Percentiles rank a stretch among this genome's conserved stretches.
Evolutionary conservation across 768 basidiomycete genomes (phyloP).

Genomic region (Udeniomyces megalosporus): DNA sequence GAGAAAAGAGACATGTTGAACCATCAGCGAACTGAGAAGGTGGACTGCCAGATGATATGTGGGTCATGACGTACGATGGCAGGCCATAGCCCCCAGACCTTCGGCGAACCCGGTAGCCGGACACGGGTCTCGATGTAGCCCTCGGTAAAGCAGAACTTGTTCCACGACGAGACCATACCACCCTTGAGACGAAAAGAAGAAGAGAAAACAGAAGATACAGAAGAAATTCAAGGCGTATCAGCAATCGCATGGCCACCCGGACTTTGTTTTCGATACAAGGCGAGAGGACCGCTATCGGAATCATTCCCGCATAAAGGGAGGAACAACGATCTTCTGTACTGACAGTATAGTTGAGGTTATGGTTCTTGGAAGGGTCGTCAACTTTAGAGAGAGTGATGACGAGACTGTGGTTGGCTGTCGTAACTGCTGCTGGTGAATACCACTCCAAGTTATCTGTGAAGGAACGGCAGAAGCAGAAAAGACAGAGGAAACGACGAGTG

Average conservation of each 20-base stretch:
- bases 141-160: conserved; percentile 89
- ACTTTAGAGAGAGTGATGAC: conserved; percentile 49
- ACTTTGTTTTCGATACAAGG: no score
- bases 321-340: conserved; percentile 32
- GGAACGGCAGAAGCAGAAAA: background rate
- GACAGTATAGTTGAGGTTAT: conserved; percentile 56
- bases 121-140: conserved; percentile 58
- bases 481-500: background rate
- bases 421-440: conserved; percentile 53
- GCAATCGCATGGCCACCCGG: no score
- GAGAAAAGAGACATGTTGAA: background rate
- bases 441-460: conserved; percentile 1
- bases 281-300: no score
- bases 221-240: background rate
- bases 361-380: conserved; percentile 37
- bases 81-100: conserved; percentile 38
- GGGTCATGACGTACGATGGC: conserved; percentile 8
- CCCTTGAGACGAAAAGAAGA: conserved; percentile 9
- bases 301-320: no score
- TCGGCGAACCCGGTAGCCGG: conserved; percentile 50
- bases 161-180: conserved; percentile 32
- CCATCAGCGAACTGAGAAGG: background rate
- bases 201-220: background rate
- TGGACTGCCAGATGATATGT: conserved; percentile 40
- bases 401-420: conserved; percentile 55